Evolutionary conservation across 148 eudicot genomes (phyloP).

Genomic region (Dianthus caryophyllus): DNA sequence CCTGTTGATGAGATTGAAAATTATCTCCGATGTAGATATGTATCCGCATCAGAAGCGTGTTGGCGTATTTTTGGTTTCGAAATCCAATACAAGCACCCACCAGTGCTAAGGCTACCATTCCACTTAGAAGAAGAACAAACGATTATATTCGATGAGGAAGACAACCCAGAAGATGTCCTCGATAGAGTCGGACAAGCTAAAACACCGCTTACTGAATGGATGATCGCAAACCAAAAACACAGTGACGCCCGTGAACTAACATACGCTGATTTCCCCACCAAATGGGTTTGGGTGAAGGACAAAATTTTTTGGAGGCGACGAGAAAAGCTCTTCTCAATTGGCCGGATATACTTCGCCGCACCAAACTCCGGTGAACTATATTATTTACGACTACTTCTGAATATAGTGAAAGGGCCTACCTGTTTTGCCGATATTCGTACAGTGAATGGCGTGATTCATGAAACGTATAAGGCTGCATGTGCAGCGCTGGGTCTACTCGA

Average conservation of each 20-base stretch:
- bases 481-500: no score
- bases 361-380: not conserved
- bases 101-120: not conserved
- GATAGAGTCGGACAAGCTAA: not conserved
- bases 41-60: not conserved
- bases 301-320: not conserved
- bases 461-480: no score
- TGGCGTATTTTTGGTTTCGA: not conserved
- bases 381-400: slow-evolving; percentile 6
- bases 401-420: not conserved
- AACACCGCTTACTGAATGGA: not conserved
- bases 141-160: not conserved
- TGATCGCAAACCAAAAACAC: not conserved
- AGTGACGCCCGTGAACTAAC: not conserved
- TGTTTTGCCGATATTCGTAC: not conserved
- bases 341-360: slow-evolving; percentile 1
- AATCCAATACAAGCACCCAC: slow-evolving; percentile 2
- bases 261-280: slow-evolving; percentile 12
- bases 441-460: no score
- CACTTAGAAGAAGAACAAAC: not conserved
- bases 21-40: slow-evolving; percentile 11
- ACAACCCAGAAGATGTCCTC: not conserved
- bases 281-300: not conserved
- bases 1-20: slow-evolving; percentile 3
- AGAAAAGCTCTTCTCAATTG: not conserved